phyloP scores from a whole-genome alignment of 192 early-diverging fungal genomes.

The Tieghemiomyces parasiticus region DNA sequence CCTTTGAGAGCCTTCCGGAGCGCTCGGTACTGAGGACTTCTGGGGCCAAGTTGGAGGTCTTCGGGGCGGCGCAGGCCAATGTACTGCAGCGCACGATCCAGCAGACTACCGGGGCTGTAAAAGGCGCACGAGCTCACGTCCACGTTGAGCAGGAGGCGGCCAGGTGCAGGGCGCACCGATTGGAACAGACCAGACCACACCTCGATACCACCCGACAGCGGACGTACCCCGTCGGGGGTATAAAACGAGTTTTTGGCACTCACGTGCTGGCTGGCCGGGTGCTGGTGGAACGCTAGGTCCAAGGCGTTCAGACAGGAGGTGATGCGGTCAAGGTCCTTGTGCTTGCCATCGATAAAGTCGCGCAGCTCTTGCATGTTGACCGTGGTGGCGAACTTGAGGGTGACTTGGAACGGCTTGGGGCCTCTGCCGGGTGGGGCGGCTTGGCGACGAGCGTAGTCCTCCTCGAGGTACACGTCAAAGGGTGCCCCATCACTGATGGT shows the following conservation, averaged over 20 bases:
- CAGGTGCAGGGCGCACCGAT: slow-evolving; percentile 58
- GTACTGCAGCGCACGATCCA: slow-evolving; percentile 53
- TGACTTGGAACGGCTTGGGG: slow-evolving; percentile 37
- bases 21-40: neutral
- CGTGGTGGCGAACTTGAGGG: slow-evolving; percentile 35
- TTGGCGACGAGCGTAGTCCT: neutral
- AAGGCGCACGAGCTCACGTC: slow-evolving; percentile 58
- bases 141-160: slow-evolving; percentile 56
- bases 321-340: slow-evolving; percentile 13
- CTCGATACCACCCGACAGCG: slow-evolving; percentile 58
- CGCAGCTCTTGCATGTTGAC: slow-evolving; percentile 31
- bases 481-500: slow-evolving; percentile 36
- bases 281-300: slow-evolving; percentile 72
- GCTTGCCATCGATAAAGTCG: slow-evolving; percentile 17
- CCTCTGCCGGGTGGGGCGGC: slow-evolving; percentile 18
- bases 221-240: slow-evolving; percentile 41
- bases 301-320: slow-evolving; percentile 42
- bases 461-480: slow-evolving; percentile 32
- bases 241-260: slow-evolving; percentile 85
- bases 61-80: slow-evolving; percentile 31
- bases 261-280: slow-evolving; percentile 60
- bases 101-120: slow-evolving; percentile 46
- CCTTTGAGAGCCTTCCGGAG: slow-evolving; percentile 26
- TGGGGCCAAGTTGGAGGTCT: slow-evolving; percentile 22
- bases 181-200: slow-evolving; percentile 94